Evolutionary conservation across 768 basidiomycete genomes (phyloP), one percentile per base, ranked within the genome.

Genomic region (Tricholoma sp.): DNA sequence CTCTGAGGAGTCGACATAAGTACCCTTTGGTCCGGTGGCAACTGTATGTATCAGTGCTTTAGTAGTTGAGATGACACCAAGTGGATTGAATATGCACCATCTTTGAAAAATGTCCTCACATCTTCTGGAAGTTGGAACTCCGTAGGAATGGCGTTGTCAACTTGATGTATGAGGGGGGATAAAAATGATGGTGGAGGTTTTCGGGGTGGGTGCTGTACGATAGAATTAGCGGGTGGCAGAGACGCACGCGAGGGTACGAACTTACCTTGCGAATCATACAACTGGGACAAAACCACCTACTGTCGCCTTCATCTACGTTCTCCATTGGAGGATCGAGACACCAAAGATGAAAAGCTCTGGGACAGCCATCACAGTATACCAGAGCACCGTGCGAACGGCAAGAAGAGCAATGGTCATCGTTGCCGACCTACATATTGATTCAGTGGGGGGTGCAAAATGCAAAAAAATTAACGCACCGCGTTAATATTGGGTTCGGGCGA

Each of bases 341-440:
- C 83, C 89, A 87, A 59, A 98, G 85, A 73, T 99, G 97, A 71
- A 97, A 99, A 6, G 94, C 93, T 61, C 89, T 78, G 34, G 96
- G 92, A 69, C 97, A 99, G 18, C 95, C 94, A 71, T 98, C 97
- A 71, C 97, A 99, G 70, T 97, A 98, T 18, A 99, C 83, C 59
- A 98, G 80, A 45, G 89, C 83, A 50, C 96, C 96, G 62, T 75
- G 74, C 22, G 87, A 91, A 64, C 86, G 85, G 69, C 90, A 93
- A 16, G 90, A 82, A 60, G 89, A 91, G 67, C 90, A 93, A 66
- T 92, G 88, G 67, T 93, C 90, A 68, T 92, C 85, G 70, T 92
- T 91, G 64, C 75, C 75, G 53, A 79, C 68, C 79, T 82, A 51
- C 54, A 53, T 61, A 52, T 58, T 52, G 39, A 51, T 39, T 61